Evolutionary conservation across 257 asterid species (phyloP).

Genomic region (Nemophila menziesii): DNA sequence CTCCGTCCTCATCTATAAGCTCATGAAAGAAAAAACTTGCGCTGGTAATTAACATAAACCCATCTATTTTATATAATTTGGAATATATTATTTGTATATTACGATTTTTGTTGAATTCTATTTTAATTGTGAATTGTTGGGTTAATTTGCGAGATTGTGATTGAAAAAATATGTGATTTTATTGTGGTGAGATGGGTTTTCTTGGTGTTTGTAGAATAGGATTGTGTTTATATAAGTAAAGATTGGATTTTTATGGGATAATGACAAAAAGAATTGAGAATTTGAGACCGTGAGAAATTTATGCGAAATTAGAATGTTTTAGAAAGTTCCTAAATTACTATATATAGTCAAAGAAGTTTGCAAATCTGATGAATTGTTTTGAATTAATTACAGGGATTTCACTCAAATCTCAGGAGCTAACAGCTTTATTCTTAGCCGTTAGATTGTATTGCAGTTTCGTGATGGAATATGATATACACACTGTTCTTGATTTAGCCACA

Average conservation of each 20-base stretch:
- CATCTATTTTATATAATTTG: background rate
- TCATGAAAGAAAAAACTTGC: conserved; percentile 89
- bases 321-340: too few relatives aligned
- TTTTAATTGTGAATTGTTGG: background rate
- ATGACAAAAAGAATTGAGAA: background rate
- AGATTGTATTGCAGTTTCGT: conserved; percentile 90
- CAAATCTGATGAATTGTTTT: background rate
- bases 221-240: background rate
- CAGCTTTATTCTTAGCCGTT: conserved; percentile 86
- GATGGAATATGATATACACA: conserved; percentile 95
- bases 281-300: too few relatives aligned
- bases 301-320: too few relatives aligned
- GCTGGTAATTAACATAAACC: conserved; percentile 42
- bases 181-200: background rate
- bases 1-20: conserved; percentile 72
- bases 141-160: background rate
- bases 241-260: background rate
- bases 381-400: conserved; percentile 54
- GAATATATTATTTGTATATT: background rate
- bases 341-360: background rate
- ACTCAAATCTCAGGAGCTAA: conserved; percentile 88
- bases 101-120: background rate
- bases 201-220: background rate
- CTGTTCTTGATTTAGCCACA: conserved; percentile 80
- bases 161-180: too few relatives aligned